Base-by-base conservation (phyloP, 305 asterid species). In the Coffea humblotiana region DNA sequence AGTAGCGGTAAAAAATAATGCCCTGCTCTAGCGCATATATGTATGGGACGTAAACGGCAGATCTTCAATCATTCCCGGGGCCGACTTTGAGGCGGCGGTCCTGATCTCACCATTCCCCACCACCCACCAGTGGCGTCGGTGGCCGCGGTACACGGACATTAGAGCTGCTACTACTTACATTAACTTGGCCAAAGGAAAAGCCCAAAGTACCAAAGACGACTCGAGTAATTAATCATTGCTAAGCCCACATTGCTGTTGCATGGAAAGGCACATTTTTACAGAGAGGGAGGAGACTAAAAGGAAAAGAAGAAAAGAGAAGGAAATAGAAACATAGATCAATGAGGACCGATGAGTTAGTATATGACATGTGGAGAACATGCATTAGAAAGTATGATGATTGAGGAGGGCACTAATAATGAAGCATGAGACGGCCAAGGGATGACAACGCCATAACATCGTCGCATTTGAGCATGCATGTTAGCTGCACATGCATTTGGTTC, bases 301-400 rank as follows among this genome's bases (percentile, higher is more conserved):
- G n/a, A 4, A 43, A 40, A 2, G 18, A 49, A 14, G 14, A 49
- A 12, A 51, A 2, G 5, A 8, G 56, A 58, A 2, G 32, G 25
- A 47, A 47, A 0, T 11, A 0, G 43, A 12, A 49, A 74, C 43
- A 40, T 10, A 1, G 56, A 29, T 2, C 23, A 14, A 40, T 40
- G 43, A 40, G 43, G 43, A 40, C 5, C 40, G n/a, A 58, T 27
- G 8, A 15, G 32, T 32, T 32, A 32, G 32, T 1, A 32, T 32
- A 7, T 43, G 45, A 47, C 72, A 65, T 87, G 91, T 90, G 90
- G 77, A 80, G 87, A 85, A 85, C 89, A 87, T 85, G 90, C 86
- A 70, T 65, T 0, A 75, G 80, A 80, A 60, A 65, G 85, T 60
- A 60, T 23, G 13, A 23, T 60, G 65, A 21, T 21, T 25, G 0